phyloP scores from a whole-genome alignment of 2,329 filamentous ascomycete species.

The Xylariales sp. region DNA sequence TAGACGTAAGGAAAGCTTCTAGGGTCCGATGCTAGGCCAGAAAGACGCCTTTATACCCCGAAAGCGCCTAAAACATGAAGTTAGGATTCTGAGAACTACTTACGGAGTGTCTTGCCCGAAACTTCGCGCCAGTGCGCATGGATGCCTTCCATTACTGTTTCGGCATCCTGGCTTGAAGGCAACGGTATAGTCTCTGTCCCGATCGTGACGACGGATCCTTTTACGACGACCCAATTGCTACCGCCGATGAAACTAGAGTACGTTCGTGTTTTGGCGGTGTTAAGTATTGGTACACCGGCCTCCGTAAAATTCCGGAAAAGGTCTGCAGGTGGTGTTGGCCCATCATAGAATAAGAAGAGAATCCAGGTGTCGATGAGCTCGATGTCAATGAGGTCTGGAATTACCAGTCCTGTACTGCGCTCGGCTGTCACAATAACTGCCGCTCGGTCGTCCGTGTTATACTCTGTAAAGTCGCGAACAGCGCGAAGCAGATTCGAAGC shows the following conservation, averaged over 20 bases:
- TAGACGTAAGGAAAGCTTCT: background rate
- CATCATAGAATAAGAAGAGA: conserved; percentile 73
- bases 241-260: conserved; percentile 60
- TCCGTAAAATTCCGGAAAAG: conserved; percentile 68
- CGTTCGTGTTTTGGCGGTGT: conserved; percentile 59
- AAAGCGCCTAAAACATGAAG: background rate
- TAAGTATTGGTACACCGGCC: conserved; percentile 52
- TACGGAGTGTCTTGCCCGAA: conserved; percentile 41
- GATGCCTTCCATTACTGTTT: conserved; percentile 48
- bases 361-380: conserved; percentile 65
- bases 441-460: conserved; percentile 69
- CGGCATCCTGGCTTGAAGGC: conserved; percentile 44
- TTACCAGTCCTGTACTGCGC: conserved; percentile 49
- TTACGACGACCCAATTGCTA: conserved; percentile 57
- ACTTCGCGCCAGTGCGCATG: conserved; percentile 52
- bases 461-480: conserved; percentile 65
- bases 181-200: conserved; percentile 54
- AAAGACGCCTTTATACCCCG: background rate
- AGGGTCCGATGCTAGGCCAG: background rate
- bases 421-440: conserved; percentile 69
- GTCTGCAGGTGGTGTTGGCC: conserved; percentile 59
- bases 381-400: conserved; percentile 41
- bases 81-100: background rate
- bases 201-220: conserved; percentile 51
- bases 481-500: conserved; percentile 57